phyloP scores from a whole-genome alignment of 1,284 basidiomycete genomes.

The Apiotrichum veenhuisii region DNA sequence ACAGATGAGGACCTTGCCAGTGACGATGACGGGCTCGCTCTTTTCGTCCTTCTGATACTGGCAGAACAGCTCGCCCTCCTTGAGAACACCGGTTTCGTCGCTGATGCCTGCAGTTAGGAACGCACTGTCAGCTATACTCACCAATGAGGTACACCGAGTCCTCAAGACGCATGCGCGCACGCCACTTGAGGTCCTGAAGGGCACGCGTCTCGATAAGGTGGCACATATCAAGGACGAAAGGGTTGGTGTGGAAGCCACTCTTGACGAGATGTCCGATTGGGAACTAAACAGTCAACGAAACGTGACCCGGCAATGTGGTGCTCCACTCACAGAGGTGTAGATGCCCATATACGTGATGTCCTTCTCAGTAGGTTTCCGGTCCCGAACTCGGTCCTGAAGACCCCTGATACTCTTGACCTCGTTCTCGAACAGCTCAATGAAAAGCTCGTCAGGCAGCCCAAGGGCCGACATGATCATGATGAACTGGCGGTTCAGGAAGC shows the following conservation, averaged over 20 bases:
- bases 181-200: conserved; percentile 49
- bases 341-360: conserved; percentile 24
- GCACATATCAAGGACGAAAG: conserved; percentile 42
- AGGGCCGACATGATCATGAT: conserved; percentile 48
- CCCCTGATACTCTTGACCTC: conserved; percentile 37
- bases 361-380: conserved; percentile 17
- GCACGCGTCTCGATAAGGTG: conserved; percentile 40
- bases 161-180: conserved; percentile 39
- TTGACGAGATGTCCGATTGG: conserved; percentile 38
- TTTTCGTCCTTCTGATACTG: conserved; percentile 41
- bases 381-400: conserved; percentile 27
- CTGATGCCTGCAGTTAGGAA: conserved; percentile 34
- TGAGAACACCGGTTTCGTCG: conserved; percentile 41
- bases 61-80: conserved; percentile 47
- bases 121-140: conserved; percentile 10
- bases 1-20: conserved; percentile 40
- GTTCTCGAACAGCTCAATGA: conserved; percentile 38
- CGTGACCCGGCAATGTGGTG: too few species aligned
- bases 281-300: conserved; percentile 27
- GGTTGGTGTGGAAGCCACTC: conserved; percentile 40
- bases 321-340: conserved; percentile 27
- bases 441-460: conserved; percentile 37
- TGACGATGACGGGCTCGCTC: conserved; percentile 27
- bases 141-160: conserved; percentile 46
- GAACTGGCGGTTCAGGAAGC: conserved; percentile 49